These are phyloP conservation scores for Calocera viscosa DNA, from an alignment of 768 basidiomycete genomes.

Conservation along the genomic window DNA sequence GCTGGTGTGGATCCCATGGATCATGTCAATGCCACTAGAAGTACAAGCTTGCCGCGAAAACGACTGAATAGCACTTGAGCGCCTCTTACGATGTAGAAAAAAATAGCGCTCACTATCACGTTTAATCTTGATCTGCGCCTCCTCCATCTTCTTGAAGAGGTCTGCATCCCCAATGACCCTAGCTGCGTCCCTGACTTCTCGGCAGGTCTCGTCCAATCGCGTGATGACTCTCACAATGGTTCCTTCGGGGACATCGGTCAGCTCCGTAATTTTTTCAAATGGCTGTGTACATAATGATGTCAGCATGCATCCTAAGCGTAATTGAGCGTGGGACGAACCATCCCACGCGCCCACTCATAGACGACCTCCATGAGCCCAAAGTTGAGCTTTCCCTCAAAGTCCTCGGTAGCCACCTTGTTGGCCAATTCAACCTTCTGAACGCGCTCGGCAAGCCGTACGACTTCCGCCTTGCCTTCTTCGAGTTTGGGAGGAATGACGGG, in stretches of 20 bases:
- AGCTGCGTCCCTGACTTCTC: conserved; percentile 93
- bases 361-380: conserved; percentile 91
- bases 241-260: conserved; percentile 93
- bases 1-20: not conserved
- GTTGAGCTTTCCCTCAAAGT: conserved; percentile 67
- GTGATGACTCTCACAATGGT: conserved; percentile 96
- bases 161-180: conserved; percentile 93
- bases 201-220: conserved; percentile 88
- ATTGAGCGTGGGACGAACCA: too few relatives aligned
- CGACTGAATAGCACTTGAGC: conserved; percentile 36
- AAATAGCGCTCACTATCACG: conserved; percentile 69
- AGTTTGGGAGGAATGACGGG: conserved; percentile 70
- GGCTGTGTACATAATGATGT: conserved; percentile 46
- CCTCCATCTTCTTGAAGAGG: conserved; percentile 96
- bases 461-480: conserved; percentile 64
- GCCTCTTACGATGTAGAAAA: conserved; percentile 13
- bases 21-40: conserved; percentile 37
- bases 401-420: conserved; percentile 66
- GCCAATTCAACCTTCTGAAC: conserved; percentile 68
- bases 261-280: conserved; percentile 80
- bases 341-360: conserved; percentile 98
- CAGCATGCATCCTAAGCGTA: too few relatives aligned
- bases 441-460: conserved; percentile 62
- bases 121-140: conserved; percentile 84
- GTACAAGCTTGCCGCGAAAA: conserved; percentile 79